Evolutionary conservation across 129 eudicot genomes (phyloP), one percentile per base, ranked within the genome.

Genomic region (Dittrichia graveolens): DNA sequence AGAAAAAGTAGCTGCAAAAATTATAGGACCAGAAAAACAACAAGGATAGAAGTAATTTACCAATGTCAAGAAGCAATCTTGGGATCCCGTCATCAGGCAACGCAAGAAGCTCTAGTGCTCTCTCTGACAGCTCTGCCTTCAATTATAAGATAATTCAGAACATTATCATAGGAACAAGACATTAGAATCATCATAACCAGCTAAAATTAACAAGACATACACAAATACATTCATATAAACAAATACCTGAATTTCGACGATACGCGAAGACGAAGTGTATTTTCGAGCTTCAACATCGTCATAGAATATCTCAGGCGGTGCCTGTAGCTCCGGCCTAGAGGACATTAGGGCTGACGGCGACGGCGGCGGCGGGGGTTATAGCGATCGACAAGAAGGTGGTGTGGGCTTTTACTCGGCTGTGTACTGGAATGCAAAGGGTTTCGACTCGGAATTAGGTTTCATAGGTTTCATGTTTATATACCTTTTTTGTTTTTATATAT

Each of bases 91-190:
- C 99, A 72, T 90, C 89, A 70, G 99, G 99, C 82, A 95, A 83
- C 0, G 99, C 99, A 45, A 95, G 97, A 77, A 95, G 88, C 86
- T 95, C 99, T 76, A 95, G n/a, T 16, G 99, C 99, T 76, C 99
- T 84, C 66, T 91, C 97, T 8, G 99, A 80, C 48, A 95, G 85
- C 78, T 95, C 84, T 0, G 99, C 94, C 99, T 90, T 67, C 57
- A 57, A 65, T 7, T 47, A 35, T 7, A 41, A 72, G 9, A 35
- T 0, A 49, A 59, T 7, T 69, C 50, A 59, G 4, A 62, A 62
- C n/a, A 19, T 49, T 3, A 61, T 40, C 35, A 50, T 60, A 53
- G 40, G 18, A 35, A 46, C 56, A 12, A 44, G 47, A 54, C 31
- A 24, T 35, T 14, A 58, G 39, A 41, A 43, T 7, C 16, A 57